phyloP scores from a whole-genome alignment of 1,284 basidiomycete species.

The Cutaneotrichosporon arboriforme region DNA sequence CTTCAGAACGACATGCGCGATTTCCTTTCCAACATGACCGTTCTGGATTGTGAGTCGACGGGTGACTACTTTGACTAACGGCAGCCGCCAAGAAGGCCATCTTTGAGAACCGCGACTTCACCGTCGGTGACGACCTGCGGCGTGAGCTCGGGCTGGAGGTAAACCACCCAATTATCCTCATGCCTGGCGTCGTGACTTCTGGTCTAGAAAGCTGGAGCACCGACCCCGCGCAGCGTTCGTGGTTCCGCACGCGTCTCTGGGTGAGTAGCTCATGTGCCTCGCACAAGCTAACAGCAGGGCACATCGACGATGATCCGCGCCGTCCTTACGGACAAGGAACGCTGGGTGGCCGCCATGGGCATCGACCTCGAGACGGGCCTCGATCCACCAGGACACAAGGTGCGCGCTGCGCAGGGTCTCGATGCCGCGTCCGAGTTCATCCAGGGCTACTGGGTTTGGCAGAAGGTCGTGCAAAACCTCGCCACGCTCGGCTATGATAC shows the following conservation, averaged over 20 bases:
- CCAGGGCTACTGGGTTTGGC: slow-evolving; percentile 94
- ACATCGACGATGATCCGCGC: slow-evolving; percentile 52
- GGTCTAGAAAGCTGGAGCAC: slow-evolving; percentile 47
- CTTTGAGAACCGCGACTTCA: slow-evolving; percentile 70
- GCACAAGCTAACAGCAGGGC: slow-evolving; percentile 52
- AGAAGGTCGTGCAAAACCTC: slow-evolving; percentile 86
- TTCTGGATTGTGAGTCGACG: slow-evolving; percentile 31
- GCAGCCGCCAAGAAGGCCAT: slow-evolving; percentile 70
- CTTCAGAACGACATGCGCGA: slow-evolving; percentile 37
- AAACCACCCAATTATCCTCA: slow-evolving; percentile 69
- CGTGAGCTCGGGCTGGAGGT: slow-evolving; percentile 61
- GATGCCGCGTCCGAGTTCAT: slow-evolving; percentile 74
- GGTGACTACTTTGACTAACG: slow-evolving; percentile 48
- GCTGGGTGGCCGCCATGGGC: slow-evolving; percentile 84
- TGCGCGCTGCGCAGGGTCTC: slow-evolving; percentile 78
- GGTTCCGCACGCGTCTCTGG: slow-evolving; percentile 50
- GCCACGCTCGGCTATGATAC: slow-evolving; percentile 87
- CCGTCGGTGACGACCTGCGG: slow-evolving; percentile 67
- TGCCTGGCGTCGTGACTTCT: slow-evolving; percentile 60
- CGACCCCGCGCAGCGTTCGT: slow-evolving; percentile 30
- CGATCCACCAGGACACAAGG: slow-evolving; percentile 81
- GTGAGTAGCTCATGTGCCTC: slow-evolving; percentile 9
- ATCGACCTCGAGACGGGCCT: slow-evolving; percentile 88
- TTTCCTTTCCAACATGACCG: slow-evolving; percentile 37
- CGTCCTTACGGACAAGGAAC: slow-evolving; percentile 63